phyloP scores from a whole-genome alignment of 495 filamentous ascomycete genomes.

The Neurospora tetrasperma region DNA sequence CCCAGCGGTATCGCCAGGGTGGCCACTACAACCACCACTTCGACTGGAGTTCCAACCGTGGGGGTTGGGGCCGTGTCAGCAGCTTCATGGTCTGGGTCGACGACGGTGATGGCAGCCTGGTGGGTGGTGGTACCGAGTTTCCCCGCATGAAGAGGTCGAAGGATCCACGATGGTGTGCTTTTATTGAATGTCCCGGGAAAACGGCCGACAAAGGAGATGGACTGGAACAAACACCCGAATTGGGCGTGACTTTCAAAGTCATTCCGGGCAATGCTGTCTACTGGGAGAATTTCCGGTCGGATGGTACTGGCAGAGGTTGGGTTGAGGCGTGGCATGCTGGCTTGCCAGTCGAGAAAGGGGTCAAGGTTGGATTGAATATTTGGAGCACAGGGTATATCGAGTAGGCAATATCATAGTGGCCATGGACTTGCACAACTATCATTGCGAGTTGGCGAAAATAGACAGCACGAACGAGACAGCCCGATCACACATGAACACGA shows the following conservation, averaged over 20 bases:
- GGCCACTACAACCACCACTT: slow-evolving; percentile 38
- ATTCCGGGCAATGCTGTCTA: slow-evolving; percentile 38
- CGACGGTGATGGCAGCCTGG: slow-evolving; percentile 18
- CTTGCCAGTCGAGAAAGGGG: slow-evolving; percentile 31
- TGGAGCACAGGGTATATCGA: slow-evolving; percentile 35
- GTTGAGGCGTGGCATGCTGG: slow-evolving; percentile 41
- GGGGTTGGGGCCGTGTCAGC: slow-evolving; percentile 38
- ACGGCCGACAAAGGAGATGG: neutral
- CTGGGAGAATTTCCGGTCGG: slow-evolving; percentile 40
- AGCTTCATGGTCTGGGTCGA: slow-evolving; percentile 39
- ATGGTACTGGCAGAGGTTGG: slow-evolving; percentile 32
- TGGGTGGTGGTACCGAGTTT: slow-evolving; percentile 38
- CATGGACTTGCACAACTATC: neutral
- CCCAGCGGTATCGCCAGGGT: slow-evolving; percentile 30
- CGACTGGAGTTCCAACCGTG: slow-evolving; percentile 32
- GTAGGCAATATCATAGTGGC: neutral
- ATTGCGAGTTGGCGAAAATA: neutral
- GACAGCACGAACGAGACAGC: neutral
- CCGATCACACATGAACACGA: neutral
- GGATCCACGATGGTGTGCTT: slow-evolving; percentile 32
- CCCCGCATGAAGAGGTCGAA: slow-evolving; percentile 20
- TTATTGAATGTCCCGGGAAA: slow-evolving; percentile 27
- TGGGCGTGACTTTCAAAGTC: slow-evolving; percentile 31
- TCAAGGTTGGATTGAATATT: slow-evolving; percentile 38
- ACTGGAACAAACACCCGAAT: slow-evolving; percentile 3